phyloP scores from a whole-genome alignment of 805 yeast genomes.

The Metschnikowia sp. region DNA sequence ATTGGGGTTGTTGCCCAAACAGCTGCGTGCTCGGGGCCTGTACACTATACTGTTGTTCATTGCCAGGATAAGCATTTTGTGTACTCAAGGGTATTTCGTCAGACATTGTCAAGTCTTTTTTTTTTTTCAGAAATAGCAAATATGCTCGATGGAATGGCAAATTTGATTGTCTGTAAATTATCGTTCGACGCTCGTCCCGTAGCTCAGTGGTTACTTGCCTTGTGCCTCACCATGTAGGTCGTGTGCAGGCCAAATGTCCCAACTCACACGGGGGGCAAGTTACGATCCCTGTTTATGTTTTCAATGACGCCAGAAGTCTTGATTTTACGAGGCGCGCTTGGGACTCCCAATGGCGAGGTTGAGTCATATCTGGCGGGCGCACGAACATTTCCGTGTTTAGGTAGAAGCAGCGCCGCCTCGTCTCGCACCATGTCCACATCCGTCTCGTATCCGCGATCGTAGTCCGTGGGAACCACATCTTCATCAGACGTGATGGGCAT shows the following conservation, averaged over 20 bases:
- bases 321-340: slow-evolving; percentile 27
- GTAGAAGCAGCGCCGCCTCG: slow-evolving; percentile 32
- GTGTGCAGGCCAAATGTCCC: not conserved
- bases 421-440: slow-evolving; percentile 34
- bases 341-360: slow-evolving; percentile 11
- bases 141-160: not conserved
- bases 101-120: slow-evolving; percentile 21
- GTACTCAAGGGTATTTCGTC: slow-evolving; percentile 25
- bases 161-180: no score
- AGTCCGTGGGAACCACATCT: slow-evolving; percentile 14
- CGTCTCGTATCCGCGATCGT: slow-evolving; percentile 42
- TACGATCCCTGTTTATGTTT: slow-evolving; percentile 20
- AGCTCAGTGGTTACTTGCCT: no score
- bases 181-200: no score
- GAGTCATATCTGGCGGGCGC: slow-evolving; percentile 8
- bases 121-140: not conserved
- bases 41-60: no score
- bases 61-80: slow-evolving; percentile 4
- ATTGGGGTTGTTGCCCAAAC: not conserved
- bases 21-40: not conserved
- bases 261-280: slow-evolving; percentile 16
- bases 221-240: not conserved
- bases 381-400: slow-evolving; percentile 18
- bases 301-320: slow-evolving; percentile 19
- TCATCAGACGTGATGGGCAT: slow-evolving; percentile 38